Conservation (phyloP, 768 basidiomycete genomes). For the Cystobasidium onofrii region DNA sequence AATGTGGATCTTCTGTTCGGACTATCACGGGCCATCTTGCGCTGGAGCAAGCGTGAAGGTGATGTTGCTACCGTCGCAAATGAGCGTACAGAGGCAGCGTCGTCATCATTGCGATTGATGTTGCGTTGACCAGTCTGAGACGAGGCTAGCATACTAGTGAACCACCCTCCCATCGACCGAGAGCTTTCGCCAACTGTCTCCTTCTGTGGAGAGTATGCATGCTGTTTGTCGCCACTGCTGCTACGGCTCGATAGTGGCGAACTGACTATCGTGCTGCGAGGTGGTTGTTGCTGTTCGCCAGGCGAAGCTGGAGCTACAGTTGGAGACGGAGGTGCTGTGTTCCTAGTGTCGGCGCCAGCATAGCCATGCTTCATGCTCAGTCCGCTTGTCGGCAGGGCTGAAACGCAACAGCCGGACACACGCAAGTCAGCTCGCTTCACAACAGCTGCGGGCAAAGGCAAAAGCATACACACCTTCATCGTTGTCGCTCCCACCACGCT, state of each 20-base stretch:
- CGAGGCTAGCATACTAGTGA: not conserved
- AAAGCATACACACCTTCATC: not conserved
- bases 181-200: not conserved
- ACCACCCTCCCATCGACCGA: not conserved
- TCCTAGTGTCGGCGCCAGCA: not conserved
- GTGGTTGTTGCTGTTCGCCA: not conserved
- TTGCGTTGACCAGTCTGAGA: not conserved
- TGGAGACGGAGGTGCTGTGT: not conserved
- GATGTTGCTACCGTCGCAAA: not conserved
- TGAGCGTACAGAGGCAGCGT: not conserved
- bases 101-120: not conserved
- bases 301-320: not conserved
- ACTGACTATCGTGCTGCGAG: not conserved
- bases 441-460: not conserved
- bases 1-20: constrained; percentile 27
- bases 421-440: not conserved
- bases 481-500: not conserved
- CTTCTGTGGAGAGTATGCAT: not conserved
- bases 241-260: not conserved
- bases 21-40: not conserved
- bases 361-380: not conserved
- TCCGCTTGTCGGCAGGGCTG: not conserved
- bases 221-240: not conserved
- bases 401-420: not conserved
- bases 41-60: not conserved